Base-by-base conservation (phyloP, 2,329 filamentous ascomycete genomes). In the Trichophyton schoenleinii region DNA sequence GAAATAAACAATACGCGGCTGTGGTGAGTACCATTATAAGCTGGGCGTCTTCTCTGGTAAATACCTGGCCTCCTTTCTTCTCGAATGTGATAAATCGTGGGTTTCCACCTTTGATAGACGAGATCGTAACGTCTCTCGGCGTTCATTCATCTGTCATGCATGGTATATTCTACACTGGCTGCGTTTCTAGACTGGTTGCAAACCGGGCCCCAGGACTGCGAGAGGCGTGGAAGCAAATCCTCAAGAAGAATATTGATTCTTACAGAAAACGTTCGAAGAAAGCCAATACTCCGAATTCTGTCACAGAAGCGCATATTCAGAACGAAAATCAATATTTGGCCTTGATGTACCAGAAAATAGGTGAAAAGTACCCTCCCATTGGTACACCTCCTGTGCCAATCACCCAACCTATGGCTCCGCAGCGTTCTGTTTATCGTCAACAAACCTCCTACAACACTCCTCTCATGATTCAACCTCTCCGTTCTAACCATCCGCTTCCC, bases 71-170 rank as follows among this genome's bases (percentile, higher is more conserved):
- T 0, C 4, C 49, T 2, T 72, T 79, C 53, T 70, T 71, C 28
- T 68, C 60, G 3, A 70, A 72, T 36, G 66, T 72, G 61, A 66
- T 63, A 28, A 41, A 53, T 20, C 72, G 77, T 46, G 69, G 70
- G 1, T 81, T 78, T 65, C 84, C 84, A 2, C 80, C 83, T 3
- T 71, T 84, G n/a, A 77, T 82, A 38, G 75, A 78, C 60, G 84
- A 87, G 66, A 71, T 87, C 31, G 69, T 76, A 3, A 68, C 70
- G n/a, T 66, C 70, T 11, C 74, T 87, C 41, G 68, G 70, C 4
- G 69, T 86, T 11, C 69, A 68, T 6, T 87, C 84, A 0, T 68
- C 73, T 0, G 74, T 78, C 0, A 70, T 87, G 5, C 81, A 84
- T 65, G 70, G 69, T 1, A 78, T 83, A 31, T 70, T 83, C 2